These are phyloP conservation scores for Seiridium cupressi DNA, from an alignment of 2,329 filamentous ascomycete genomes.

Conservation along the genomic window DNA sequence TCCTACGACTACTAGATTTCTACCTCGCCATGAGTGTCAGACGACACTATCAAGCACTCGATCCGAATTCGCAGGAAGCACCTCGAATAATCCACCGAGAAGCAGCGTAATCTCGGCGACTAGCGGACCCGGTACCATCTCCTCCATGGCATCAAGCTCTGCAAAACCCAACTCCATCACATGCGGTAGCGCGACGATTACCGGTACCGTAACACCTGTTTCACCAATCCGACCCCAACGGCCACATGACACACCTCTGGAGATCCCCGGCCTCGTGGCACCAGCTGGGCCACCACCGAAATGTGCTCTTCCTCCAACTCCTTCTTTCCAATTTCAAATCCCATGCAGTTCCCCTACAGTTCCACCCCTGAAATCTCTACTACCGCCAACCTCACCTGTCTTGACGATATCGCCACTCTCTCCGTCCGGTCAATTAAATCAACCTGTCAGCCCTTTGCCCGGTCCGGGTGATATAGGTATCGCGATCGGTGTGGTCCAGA, in stretches of 20 bases:
- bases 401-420: slow-evolving; percentile 22
- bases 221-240: slow-evolving; percentile 33
- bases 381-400: neutral
- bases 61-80: neutral
- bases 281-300: slow-evolving; percentile 42
- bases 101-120: neutral
- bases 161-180: neutral
- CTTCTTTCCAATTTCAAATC: slow-evolving; percentile 7
- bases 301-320: slow-evolving; percentile 36
- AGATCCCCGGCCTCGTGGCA: slow-evolving; percentile 32
- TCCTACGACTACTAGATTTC: slow-evolving; percentile 30
- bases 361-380: slow-evolving; percentile 11
- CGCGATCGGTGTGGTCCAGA: slow-evolving; percentile 7
- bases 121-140: neutral
- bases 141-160: neutral
- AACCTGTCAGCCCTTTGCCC: slow-evolving; percentile 5
- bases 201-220: slow-evolving; percentile 14
- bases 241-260: slow-evolving; percentile 32
- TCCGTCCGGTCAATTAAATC: slow-evolving; percentile 11
- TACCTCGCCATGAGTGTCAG: slow-evolving; percentile 30
- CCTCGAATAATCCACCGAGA: neutral
- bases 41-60: slow-evolving; percentile 12
- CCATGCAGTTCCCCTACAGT: neutral
- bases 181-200: neutral
- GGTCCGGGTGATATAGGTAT: neutral